Conservation (phyloP, 495 filamentous ascomycete genomes). For the Cercophora sp. region DNA sequence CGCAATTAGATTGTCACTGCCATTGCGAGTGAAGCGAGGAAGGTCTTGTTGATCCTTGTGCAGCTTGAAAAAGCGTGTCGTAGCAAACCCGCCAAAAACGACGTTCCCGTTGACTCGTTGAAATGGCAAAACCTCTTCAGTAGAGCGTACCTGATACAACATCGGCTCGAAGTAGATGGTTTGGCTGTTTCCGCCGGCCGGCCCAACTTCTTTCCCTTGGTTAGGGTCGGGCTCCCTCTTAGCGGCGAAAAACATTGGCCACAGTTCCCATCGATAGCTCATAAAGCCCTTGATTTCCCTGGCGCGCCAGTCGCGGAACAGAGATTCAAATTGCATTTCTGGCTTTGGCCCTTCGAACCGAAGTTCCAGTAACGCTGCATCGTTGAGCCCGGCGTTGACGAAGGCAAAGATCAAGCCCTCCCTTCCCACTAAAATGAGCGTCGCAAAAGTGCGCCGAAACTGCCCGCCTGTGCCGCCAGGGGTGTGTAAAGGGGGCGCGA, state of each 20-base stretch:
- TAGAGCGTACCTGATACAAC: neutral
- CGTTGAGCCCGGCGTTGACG: neutral
- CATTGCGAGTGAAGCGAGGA: neutral
- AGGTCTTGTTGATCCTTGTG: conserved; percentile 4
- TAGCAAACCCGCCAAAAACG: neutral
- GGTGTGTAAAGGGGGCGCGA: neutral
- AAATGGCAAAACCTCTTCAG: neutral
- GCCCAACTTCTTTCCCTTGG: neutral
- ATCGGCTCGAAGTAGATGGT: neutral
- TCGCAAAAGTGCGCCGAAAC: neutral
- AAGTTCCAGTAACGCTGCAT: neutral
- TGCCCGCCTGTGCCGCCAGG: neutral
- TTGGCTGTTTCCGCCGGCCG: neutral
- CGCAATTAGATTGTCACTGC: neutral
- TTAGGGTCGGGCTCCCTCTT: neutral
- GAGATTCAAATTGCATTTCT: neutral
- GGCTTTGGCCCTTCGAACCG: neutral
- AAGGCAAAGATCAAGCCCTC: neutral
- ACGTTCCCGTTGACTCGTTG: neutral
- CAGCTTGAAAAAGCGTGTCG: neutral
- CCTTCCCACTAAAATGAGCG: neutral
- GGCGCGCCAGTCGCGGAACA: neutral
- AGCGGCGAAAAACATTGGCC: neutral
- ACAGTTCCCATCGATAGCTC: neutral
- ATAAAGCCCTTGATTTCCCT: neutral